phyloP scores from a whole-genome alignment of 2,329 filamentous ascomycete genomes.

The Pseudopyricularia javanii region DNA sequence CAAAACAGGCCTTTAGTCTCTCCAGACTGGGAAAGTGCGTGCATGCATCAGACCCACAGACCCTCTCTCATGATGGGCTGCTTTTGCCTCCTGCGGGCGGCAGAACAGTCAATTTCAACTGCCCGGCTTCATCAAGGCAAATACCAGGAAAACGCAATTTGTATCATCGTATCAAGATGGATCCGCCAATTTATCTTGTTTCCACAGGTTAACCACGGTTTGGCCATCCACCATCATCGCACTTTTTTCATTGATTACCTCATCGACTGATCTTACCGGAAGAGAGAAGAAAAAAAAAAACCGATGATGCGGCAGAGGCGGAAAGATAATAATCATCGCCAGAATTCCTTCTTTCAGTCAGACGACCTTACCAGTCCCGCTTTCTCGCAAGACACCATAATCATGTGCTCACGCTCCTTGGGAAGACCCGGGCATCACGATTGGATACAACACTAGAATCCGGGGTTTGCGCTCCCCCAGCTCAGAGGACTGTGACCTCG shows the following conservation, averaged over 20 bases:
- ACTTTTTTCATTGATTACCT: neutral
- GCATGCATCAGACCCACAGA: neutral
- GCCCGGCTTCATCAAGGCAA: too few species aligned
- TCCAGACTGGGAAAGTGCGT: neutral
- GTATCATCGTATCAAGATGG: too few species aligned
- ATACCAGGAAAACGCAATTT: too few species aligned
- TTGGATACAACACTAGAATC: neutral
- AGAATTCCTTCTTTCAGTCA: neutral
- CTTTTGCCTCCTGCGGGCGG: too few species aligned
- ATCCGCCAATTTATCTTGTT: too few species aligned
- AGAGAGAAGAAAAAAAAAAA: neutral
- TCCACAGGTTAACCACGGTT: too few species aligned
- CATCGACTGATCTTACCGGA: neutral
- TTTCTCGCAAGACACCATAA: too few species aligned
- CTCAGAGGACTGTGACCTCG: too few species aligned
- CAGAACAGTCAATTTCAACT: too few species aligned
- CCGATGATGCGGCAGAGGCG: neutral
- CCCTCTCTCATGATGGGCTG: too few species aligned
- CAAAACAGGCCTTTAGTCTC: too few species aligned
- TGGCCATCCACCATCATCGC: neutral
- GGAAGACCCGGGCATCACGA: neutral
- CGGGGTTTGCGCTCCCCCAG: too few species aligned
- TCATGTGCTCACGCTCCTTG: neutral
- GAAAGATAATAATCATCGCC: neutral
- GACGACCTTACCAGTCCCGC: neutral